Base-by-base conservation (phyloP, 805 yeast genomes). In the Hanseniaspora thailandica region DNA sequence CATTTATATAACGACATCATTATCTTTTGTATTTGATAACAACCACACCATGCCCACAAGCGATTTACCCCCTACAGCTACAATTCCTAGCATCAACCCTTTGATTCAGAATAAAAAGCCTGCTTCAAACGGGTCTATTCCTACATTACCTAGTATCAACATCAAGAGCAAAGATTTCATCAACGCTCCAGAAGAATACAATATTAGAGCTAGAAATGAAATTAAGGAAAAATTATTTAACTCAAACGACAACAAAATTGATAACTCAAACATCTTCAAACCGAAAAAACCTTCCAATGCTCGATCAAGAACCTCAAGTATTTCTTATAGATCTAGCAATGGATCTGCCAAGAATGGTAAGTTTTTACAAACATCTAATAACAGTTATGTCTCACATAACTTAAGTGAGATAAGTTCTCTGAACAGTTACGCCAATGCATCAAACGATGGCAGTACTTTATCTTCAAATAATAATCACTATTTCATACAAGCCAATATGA, bases 191-290 rank as follows among this genome's bases (percentile, higher is more conserved):
- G 60, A 62, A 28, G 69, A 66, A 45, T 66, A 64, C 54, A 63
- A 67, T 10, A 61, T 63, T 28, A 61, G 70, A 49, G 70, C 70
- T 6, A 63, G 70, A 55, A 60, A 60, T 44, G 68, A 66, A 45
- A 66, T 67, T 52, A 62, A 62, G 36, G 63, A 63, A 44, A 58
- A 65, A 35, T 55, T 66, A 26, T 54, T 63, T 25, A 47, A 20
- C 15, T 23, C 39, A 20, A 17, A 17, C 22, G 45, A 38, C 6
- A 45, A 38, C 31, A 39, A 22, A n/a, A 36, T 28, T 4, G 45
- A 39, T 19, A 33, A 25, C 12, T 9, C 31, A 6, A 23, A 38
- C 19, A 34, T 50, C 10, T 50, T 43, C 26, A 50, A 50, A 10
- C 54, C 54, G 5, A 31, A 9, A 35, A 22, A 33, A 8, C n/a